Conservation (phyloP, 2,329 filamentous ascomycete genomes). For the Pezicula rhizophila region DNA sequence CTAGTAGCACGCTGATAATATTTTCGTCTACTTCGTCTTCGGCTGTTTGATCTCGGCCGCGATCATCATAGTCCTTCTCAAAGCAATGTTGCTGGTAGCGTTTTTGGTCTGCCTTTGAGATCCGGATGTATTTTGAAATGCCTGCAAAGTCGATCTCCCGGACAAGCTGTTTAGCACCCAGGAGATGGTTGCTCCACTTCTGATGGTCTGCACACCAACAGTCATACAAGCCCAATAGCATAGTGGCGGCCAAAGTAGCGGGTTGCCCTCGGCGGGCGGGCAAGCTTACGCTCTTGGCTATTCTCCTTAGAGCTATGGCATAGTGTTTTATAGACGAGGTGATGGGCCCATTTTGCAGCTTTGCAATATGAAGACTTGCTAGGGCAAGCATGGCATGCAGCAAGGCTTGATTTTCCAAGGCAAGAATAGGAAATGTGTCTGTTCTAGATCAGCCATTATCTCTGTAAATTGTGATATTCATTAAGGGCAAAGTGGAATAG, state of each 20-base stretch:
- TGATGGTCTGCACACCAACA: constrained; percentile 90
- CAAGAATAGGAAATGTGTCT: constrained; percentile 78
- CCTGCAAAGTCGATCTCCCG: constrained; percentile 73
- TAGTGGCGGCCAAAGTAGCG: constrained; percentile 79
- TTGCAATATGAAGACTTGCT: constrained; percentile 81
- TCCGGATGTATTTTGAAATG: constrained; percentile 66
- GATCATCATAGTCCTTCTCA: constrained; percentile 8
- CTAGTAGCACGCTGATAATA: constrained; percentile 53
- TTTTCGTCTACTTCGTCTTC: constrained; percentile 46
- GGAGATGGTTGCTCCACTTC: constrained; percentile 91
- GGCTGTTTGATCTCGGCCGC: constrained; percentile 9
- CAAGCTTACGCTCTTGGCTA: constrained; percentile 70
- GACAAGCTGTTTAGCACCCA: constrained; percentile 76
- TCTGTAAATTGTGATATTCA: background rate
- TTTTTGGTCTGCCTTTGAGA: constrained; percentile 42
- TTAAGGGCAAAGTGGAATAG: background rate
- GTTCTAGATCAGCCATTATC: constrained; percentile 1
- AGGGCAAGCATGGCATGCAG: constrained; percentile 87
- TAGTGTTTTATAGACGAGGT: constrained; percentile 90
- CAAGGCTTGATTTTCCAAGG: constrained; percentile 78
- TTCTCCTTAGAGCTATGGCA: constrained; percentile 72
- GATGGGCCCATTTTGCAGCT: constrained; percentile 65
- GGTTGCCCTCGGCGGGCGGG: constrained; percentile 64
- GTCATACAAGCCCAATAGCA: constrained; percentile 87
- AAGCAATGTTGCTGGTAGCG: constrained; percentile 8